phyloP scores from a whole-genome alignment of 2,329 filamentous ascomycete species.

The Aurifilum marmelostoma region DNA sequence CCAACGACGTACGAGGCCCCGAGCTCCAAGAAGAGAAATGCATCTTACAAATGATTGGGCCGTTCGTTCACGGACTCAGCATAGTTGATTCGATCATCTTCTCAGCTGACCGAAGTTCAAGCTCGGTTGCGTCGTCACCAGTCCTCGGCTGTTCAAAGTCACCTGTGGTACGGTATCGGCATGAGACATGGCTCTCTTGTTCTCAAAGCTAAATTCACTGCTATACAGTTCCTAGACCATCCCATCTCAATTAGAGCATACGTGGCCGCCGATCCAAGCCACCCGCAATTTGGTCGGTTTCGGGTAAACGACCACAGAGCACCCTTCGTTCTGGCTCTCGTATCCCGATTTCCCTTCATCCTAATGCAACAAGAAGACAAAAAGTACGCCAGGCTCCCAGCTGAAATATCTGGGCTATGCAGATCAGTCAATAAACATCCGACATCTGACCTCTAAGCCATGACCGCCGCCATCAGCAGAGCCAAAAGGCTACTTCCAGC shows the following conservation, averaged over 20 bases:
- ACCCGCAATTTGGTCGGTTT: background rate
- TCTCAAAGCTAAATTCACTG: background rate
- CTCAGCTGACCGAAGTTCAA: background rate
- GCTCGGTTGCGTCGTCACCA: background rate
- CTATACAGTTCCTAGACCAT: background rate
- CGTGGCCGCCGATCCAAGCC: background rate
- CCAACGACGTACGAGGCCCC: background rate
- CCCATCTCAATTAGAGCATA: background rate
- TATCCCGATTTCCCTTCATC: background rate
- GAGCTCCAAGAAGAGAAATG: background rate
- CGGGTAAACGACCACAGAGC: background rate
- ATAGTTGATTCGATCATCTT: no score
- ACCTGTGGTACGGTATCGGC: background rate
- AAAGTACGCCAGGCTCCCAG: background rate
- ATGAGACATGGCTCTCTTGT: background rate
- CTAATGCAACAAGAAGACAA: background rate
- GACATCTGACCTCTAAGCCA: background rate
- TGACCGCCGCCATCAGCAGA: background rate
- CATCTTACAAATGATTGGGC: background rate
- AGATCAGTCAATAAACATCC: background rate
- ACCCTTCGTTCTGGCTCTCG: background rate
- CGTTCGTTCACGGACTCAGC: no score
- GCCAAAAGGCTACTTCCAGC: constrained; percentile 10
- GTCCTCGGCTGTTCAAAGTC: background rate
- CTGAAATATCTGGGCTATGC: background rate